Evolutionary conservation across 2,329 filamentous ascomycete genomes (phyloP).

Genomic region (Ophiosphaerella narmari): DNA sequence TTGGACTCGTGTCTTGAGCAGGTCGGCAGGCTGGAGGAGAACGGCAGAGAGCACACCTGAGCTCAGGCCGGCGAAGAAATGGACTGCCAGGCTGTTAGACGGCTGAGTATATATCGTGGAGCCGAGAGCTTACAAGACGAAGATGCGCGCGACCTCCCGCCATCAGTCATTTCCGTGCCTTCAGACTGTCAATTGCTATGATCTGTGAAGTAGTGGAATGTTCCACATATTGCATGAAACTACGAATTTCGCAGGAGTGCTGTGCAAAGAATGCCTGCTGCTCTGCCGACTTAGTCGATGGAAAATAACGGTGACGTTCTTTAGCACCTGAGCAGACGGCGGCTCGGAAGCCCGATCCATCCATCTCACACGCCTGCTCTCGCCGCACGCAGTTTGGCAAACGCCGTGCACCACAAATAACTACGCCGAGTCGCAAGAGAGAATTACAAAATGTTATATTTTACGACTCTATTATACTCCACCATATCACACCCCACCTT

Average conservation of each 20-base stretch:
- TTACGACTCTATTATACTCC: background rate
- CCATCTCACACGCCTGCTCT: background rate
- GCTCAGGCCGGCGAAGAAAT: slow-evolving; percentile 85
- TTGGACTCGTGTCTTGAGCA: slow-evolving; percentile 95
- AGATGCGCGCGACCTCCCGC: slow-evolving; percentile 54
- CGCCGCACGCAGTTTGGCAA: background rate
- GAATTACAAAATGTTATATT: background rate
- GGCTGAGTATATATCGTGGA: background rate
- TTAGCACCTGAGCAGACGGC: slow-evolving; percentile 12
- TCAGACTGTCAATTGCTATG: slow-evolving; percentile 31
- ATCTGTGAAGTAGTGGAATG: background rate
- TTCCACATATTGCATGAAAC: slow-evolving; percentile 1
- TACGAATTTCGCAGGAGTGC: background rate
- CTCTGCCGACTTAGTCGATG: background rate
- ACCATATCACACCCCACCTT: background rate
- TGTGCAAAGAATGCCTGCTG: too few relatives aligned
- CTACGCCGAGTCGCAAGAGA: too few relatives aligned
- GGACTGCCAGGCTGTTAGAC: slow-evolving; percentile 52
- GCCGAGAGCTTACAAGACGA: slow-evolving; percentile 50
- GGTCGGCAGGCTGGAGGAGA: slow-evolving; percentile 90
- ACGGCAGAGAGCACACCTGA: slow-evolving; percentile 88
- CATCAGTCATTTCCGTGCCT: slow-evolving; percentile 57
- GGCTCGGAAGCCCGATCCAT: slow-evolving; percentile 13
- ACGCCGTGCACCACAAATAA: too few relatives aligned
- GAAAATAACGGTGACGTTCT: slow-evolving; percentile 22